A percentile compares a stretch with the other conserved stretches of the same genome.
Conservation (phyloP, 129 eudicot genomes). For the Mikania micrantha region DNA sequence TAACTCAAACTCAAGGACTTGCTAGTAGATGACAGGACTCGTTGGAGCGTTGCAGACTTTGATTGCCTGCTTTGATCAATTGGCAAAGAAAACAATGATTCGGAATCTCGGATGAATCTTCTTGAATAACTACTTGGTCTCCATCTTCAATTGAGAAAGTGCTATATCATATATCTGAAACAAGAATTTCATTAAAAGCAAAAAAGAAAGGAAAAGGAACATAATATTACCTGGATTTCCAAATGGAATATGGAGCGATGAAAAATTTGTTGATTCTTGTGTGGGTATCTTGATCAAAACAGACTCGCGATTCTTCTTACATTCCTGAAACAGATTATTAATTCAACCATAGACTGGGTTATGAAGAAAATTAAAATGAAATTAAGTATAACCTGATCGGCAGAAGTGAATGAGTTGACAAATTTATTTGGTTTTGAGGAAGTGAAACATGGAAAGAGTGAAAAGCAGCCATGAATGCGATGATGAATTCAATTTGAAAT, state of each 20-base stretch:
- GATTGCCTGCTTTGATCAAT: slow-evolving; percentile 41
- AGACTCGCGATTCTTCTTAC: slow-evolving; percentile 13
- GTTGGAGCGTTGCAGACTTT: no score
- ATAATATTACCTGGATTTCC: slow-evolving; percentile 30
- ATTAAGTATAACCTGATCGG: slow-evolving; percentile 24
- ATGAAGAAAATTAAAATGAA: background rate
- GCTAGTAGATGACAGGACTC: no score
- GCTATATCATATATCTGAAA: background rate
- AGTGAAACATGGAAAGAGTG: slow-evolving; percentile 42
- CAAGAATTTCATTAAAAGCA: no score
- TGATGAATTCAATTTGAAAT: background rate
- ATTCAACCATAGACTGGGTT: background rate
- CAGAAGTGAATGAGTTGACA: no score
- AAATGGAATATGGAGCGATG: slow-evolving; percentile 7
- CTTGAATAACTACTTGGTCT: slow-evolving; percentile 14
- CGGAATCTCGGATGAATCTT: slow-evolving; percentile 59
- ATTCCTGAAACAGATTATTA: slow-evolving; percentile 16
- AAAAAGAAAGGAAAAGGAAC: no score
- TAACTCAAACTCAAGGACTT: no score
- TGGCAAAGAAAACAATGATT: slow-evolving; percentile 56
- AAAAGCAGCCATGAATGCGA: slow-evolving; percentile 44
- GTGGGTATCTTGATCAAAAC: slow-evolving; percentile 18
- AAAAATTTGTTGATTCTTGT: slow-evolving; percentile 20
- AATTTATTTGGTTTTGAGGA: no score
- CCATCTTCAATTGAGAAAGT: slow-evolving; percentile 17